phyloP scores from a whole-genome alignment of 106 monocot genomes.

The Chionographis japonica region DNA sequence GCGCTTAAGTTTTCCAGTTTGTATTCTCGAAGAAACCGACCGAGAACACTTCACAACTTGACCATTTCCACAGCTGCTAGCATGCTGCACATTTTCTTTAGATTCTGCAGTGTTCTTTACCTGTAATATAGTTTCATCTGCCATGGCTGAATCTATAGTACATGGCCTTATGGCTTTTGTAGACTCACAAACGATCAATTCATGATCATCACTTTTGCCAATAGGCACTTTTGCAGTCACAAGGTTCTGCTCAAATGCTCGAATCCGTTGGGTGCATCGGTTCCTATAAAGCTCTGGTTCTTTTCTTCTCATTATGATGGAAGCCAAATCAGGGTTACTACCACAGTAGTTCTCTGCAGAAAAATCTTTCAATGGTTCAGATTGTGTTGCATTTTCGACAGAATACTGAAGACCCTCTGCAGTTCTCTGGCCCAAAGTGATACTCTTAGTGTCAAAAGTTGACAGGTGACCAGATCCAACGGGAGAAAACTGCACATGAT shows the following conservation, averaged over 20 bases:
- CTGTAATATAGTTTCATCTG: not conserved
- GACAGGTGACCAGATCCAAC: not conserved
- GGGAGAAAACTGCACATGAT: not conserved
- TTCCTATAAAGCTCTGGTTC: constrained; percentile 52
- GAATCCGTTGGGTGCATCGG: constrained; percentile 66
- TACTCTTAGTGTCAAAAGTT: constrained; percentile 6
- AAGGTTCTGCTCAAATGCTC: constrained; percentile 48
- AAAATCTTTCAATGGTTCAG: constrained; percentile 11
- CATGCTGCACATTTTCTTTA: not conserved
- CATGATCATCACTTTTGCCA: constrained; percentile 12
- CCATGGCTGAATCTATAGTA: not conserved
- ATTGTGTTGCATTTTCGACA: constrained; percentile 3
- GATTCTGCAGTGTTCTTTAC: not conserved
- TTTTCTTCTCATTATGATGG: constrained; percentile 52
- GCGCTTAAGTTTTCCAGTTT: not conserved
- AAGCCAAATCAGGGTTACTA: constrained; percentile 36
- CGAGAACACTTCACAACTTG: constrained; percentile 1
- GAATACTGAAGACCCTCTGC: not conserved
- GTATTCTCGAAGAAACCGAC: constrained; percentile 6
- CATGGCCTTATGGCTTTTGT: not conserved
- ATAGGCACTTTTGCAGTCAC: constrained; percentile 2
- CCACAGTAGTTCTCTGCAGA: constrained; percentile 15
- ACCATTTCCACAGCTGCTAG: not conserved
- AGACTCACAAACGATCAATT: not conserved
- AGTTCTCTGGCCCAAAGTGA: not conserved